A percentile compares a stretch with the other conserved stretches of the same genome.
These are phyloP conservation scores for Tuber borchii DNA, from an alignment of 495 filamentous ascomycete species.

Conservation along the genomic window DNA sequence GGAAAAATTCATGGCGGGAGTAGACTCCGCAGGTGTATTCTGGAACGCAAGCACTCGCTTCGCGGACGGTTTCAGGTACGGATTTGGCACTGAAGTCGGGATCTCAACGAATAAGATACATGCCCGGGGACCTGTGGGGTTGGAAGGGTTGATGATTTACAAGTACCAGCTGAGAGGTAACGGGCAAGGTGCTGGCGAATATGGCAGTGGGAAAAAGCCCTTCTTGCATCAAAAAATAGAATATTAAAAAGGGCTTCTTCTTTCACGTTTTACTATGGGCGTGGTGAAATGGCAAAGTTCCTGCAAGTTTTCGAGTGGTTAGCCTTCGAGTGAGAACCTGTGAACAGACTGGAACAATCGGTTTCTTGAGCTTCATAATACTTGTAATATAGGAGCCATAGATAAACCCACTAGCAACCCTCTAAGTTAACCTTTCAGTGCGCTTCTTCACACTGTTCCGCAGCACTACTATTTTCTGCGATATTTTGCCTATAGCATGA, in stretches of 20 bases:
- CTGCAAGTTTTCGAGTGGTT: background rate
- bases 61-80: conserved; percentile 92
- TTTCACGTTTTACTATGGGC: background rate
- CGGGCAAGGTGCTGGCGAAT: conserved; percentile 55
- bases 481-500: background rate
- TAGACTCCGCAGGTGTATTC: conserved; percentile 90
- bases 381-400: background rate
- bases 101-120: conserved; percentile 99
- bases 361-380: background rate
- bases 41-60: conserved; percentile 95
- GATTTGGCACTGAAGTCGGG: conserved; percentile 95
- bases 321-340: background rate
- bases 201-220: conserved; percentile 40
- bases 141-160: conserved; percentile 94
- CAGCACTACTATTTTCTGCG: background rate
- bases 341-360: background rate
- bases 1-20: conserved; percentile 67
- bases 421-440: background rate
- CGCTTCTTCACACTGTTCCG: background rate
- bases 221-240: conserved; percentile 39
- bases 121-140: conserved; percentile 80
- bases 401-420: background rate
- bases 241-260: conserved; percentile 4
- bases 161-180: conserved; percentile 81
- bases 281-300: background rate